Base-by-base conservation (phyloP, 768 basidiomycete species). In the Mycena metata region DNA sequence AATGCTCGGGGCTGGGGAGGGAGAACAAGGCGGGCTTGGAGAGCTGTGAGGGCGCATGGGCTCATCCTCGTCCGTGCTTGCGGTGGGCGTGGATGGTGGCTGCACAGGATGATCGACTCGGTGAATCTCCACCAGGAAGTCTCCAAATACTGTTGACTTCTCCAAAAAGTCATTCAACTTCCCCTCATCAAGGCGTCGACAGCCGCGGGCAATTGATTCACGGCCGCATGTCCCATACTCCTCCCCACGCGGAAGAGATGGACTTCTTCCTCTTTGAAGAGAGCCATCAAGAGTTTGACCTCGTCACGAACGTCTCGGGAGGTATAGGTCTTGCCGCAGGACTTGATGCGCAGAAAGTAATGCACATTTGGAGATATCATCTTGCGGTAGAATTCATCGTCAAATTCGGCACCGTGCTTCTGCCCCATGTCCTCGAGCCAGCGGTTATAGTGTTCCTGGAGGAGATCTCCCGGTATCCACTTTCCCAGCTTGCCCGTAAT, bases 401-500 rank as follows among this genome's bases (percentile, higher is more conserved):
- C 72, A 39, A 74, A 79, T 17, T 76, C 72, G 12, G 62, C 65
- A 0, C 74, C 75, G 42, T 72, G 61, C 21, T 66, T 62, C 45
- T 69, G 45, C 15, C 66, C 52, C 60, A 75, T 68, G 10, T 70
- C 70, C 46, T 76, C 52, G 3, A 78, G 59, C 70, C 69, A 70
- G 0, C 61, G 60, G 49, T 77, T 78, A 35, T 73, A 70, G 39
- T 76, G 73, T 50, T 78, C 77, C 58, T 75, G 73, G 8, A 69
- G 60, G 11, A 73, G 56, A 39, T 76, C 74, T 1, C 24, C 67
- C 51, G 72, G 68, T 30, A 73, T 60, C 33, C 54, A 74, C 13
- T 67, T 61, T 8, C 73, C 71, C 0, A 67, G 60, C 36, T 69
- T 64, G 1, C 54, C 72, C 11, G 66, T 66, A 1, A 75, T 30